Percentiles rank a stretch among this genome's conserved stretches.
phyloP scores from a whole-genome alignment of 2,329 filamentous ascomycete genomes.

The Elsinoe australis region DNA sequence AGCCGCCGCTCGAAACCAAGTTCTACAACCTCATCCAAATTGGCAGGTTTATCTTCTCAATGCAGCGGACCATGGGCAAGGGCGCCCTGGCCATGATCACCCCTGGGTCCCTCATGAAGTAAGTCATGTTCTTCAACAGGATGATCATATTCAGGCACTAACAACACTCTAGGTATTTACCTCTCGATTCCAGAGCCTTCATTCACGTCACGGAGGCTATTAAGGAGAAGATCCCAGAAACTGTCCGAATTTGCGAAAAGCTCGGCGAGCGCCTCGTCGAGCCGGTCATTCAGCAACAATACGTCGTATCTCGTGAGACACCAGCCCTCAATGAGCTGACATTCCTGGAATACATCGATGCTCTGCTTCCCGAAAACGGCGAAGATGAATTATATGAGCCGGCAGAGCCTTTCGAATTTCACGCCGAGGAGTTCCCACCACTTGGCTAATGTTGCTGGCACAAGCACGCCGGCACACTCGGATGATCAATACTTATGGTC shows the following conservation, averaged over 20 bases:
- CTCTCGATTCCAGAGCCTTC: conserved; percentile 7
- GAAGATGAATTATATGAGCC: neutral
- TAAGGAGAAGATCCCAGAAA: neutral
- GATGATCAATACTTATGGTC: too few relatives aligned
- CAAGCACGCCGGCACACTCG: neutral
- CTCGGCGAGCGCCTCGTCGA: conserved; percentile 3
- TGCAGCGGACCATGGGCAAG: conserved; percentile 7
- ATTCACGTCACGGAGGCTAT: conserved; percentile 9
- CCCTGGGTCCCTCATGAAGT: conserved; percentile 6
- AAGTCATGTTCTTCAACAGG: neutral
- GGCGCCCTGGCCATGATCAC: conserved; percentile 1
- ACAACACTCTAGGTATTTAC: neutral
- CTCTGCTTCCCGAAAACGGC: neutral
- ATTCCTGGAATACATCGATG: conserved; percentile 7
- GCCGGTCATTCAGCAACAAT: conserved; percentile 6
- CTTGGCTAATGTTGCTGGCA: neutral
- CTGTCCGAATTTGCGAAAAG: conserved; percentile 6
- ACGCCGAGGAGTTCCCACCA: conserved; percentile 9
- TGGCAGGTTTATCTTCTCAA: neutral
- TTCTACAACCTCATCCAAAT: conserved; percentile 11
- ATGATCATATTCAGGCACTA: neutral
- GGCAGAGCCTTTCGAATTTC: conserved; percentile 1
- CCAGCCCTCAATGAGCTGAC: neutral
- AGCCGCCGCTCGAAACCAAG: neutral
- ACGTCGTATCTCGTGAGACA: neutral